Evolutionary conservation across 768 basidiomycete genomes (phyloP).

Genomic region (Fibroporia radiculosa): DNA sequence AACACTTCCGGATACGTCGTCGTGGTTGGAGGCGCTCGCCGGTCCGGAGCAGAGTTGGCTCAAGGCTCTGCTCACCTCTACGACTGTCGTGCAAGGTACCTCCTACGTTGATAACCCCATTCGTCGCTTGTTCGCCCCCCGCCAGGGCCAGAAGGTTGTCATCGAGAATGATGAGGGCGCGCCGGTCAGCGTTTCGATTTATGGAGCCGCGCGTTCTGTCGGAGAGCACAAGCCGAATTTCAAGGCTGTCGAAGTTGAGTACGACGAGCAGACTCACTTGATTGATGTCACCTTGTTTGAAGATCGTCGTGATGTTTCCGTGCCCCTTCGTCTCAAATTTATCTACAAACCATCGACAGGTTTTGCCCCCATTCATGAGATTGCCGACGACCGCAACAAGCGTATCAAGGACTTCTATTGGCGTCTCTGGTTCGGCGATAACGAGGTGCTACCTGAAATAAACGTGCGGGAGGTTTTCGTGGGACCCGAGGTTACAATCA

Average conservation of each 20-base stretch:
- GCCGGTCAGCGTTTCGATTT: slow-evolving; percentile 56
- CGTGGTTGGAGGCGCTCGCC: slow-evolving; percentile 82
- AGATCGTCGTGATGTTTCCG: slow-evolving; percentile 66
- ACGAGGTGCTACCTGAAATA: slow-evolving; percentile 69
- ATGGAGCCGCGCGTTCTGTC: slow-evolving; percentile 74
- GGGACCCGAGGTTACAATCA: slow-evolving; percentile 80
- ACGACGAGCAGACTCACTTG: slow-evolving; percentile 36
- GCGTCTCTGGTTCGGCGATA: slow-evolving; percentile 95
- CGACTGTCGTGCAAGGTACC: slow-evolving; percentile 80
- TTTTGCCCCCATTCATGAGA: slow-evolving; percentile 89
- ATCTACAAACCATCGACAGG: slow-evolving; percentile 82
- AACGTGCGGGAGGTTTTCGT: slow-evolving; percentile 76
- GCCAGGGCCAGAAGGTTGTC: slow-evolving; percentile 70
- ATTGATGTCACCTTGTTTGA: slow-evolving; percentile 78
- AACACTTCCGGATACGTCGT: slow-evolving; percentile 46
- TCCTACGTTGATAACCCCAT: slow-evolving; percentile 87
- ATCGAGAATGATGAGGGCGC: slow-evolving; percentile 36
- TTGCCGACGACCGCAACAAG: slow-evolving; percentile 72
- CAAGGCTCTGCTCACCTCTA: slow-evolving; percentile 72
- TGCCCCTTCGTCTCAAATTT: slow-evolving; percentile 81
- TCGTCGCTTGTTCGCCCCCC: slow-evolving; percentile 78
- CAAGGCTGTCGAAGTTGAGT: slow-evolving; percentile 77
- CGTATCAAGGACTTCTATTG: slow-evolving; percentile 98
- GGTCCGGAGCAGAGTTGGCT: slow-evolving; percentile 83
- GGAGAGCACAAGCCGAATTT: slow-evolving; percentile 67